Conservation (phyloP, 106 monocot species). For the Dioscorea alata region DNA sequence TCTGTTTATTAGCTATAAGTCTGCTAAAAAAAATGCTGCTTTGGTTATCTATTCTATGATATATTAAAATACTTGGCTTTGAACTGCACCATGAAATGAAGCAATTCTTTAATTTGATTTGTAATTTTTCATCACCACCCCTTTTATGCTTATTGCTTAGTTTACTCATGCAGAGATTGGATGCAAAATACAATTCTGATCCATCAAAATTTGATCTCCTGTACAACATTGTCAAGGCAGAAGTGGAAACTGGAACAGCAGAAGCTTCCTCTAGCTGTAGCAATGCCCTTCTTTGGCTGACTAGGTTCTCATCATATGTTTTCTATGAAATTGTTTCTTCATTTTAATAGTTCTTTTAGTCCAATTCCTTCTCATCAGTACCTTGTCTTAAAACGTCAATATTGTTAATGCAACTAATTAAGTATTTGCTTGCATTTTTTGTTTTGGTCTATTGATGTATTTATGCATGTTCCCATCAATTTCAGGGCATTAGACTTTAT, state of each 20-base stretch:
- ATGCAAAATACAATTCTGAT: constrained; percentile 56
- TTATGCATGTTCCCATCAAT: not conserved
- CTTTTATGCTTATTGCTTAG: not conserved
- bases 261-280: constrained; percentile 75
- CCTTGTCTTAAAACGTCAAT: not conserved
- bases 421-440: too few relatives aligned
- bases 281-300: constrained; percentile 77
- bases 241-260: constrained; percentile 62
- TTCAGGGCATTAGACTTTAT: constrained; percentile 84
- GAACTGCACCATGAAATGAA: too few relatives aligned
- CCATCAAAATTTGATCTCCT: constrained; percentile 67
- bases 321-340: not conserved
- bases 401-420: too few relatives aligned
- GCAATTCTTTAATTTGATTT: not conserved
- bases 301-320: constrained; percentile 30
- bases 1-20: too few relatives aligned
- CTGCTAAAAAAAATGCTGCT: too few relatives aligned
- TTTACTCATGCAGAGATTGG: constrained; percentile 51
- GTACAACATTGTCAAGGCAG: constrained; percentile 66
- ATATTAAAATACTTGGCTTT: too few relatives aligned
- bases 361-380: too few relatives aligned
- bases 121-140: not conserved
- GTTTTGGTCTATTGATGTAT: not conserved
- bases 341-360: too few relatives aligned
- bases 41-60: not conserved